Evolutionary conservation across 2,329 filamentous ascomycete genomes (phyloP), one percentile per base, ranked within the genome.

Genomic region (Acrocalymma vagum): DNA sequence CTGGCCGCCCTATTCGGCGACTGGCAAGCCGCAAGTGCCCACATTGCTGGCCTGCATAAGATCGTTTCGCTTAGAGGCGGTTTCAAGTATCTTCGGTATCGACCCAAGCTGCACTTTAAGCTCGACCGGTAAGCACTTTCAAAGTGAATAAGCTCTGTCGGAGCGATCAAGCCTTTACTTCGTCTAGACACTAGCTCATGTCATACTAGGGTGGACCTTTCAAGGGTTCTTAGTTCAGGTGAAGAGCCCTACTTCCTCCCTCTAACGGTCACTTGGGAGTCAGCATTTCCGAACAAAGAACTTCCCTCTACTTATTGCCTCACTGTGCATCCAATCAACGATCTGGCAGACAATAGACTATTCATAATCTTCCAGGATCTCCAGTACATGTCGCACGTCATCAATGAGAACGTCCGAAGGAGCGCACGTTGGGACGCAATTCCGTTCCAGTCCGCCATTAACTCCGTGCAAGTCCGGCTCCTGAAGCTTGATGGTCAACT

Each of bases 91-190:
- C 29, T 49, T 3, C 4, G 14, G 9, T 4, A 9, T 11, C 13
- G 29, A 11, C 41, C 45, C 11, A 38, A 42, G 15, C 11, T 49
- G 29, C 45, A 45, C 18, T 49, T 38, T 17, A 45, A 45, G 33
- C 18, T 49, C 15, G 45, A 49, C 21, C 27, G 43, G 38, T 42
- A 27, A 20, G 42, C 14, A 16, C 9, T 23, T 16, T 11, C 9
- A n/a, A n/a, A n/a, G n/a, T n/a, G n/a, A n/a, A n/a, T n/a, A n/a
- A n/a, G n/a, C n/a, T n/a, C n/a, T n/a, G n/a, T n/a, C n/a, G n/a
- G n/a, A n/a, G n/a, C n/a, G n/a, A 9, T 9, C 20, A 14, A 15
- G 10, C 6, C 18, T 15, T 15, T 14, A 6, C 4, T 18, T 9
- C 10, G 9, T 17, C 15, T 33, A 24, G 7, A 30, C 9, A 28